Base-by-base conservation (phyloP, 441 rosid species). In the Euphorbia schlechtendalii region DNA sequence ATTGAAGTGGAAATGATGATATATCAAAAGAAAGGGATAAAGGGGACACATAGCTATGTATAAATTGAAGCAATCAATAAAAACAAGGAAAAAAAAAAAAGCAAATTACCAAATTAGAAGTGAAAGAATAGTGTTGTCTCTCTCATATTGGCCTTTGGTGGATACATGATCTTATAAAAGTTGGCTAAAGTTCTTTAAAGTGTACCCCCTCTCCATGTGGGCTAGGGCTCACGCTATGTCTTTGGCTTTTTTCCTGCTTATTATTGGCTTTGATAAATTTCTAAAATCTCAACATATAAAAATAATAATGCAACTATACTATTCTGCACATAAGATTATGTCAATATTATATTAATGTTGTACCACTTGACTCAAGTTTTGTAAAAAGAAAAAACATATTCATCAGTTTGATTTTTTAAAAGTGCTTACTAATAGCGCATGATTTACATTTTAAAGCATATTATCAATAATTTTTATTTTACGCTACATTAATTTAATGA, bases 81-180 rank as follows among this genome's bases (percentile, higher is more conserved):
- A 55, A 55, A 10, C 13, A n/a, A 48, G 12, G 20, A 43, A 20
- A 2, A 17, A 5, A 24, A 12, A 56, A 28, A 18, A 7, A 4
- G 0, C 21, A 64, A 64, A 17, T 3, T 27, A 8, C 14, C 43
- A 11, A 22, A 34, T 56, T 56, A 13, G 21, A 41, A 60, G 56
- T 34, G 10, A 36, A 3, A 28, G 32, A 54, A 22, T 21, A n/a
- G n/a, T n/a, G n/a, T n/a, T 67, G 59, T 36, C 70, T 59, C 21
- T 55, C 61, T 12, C 51, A 38, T 21, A 17, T 5, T 18, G 59
- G 9, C 27, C 32, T 12, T 52, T 38, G 10, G 11, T 38, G 20
- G 38, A 17, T 54, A 54, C 60, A 43, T 54, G 9, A 56, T 14
- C 18, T n/a, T 58, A 59, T 14, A 36, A 59, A 30, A 36, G 52